These are phyloP conservation scores for Ambrosia hybrid DNA, from an alignment of 140 eudicot genomes.

Conservation along the genomic window DNA sequence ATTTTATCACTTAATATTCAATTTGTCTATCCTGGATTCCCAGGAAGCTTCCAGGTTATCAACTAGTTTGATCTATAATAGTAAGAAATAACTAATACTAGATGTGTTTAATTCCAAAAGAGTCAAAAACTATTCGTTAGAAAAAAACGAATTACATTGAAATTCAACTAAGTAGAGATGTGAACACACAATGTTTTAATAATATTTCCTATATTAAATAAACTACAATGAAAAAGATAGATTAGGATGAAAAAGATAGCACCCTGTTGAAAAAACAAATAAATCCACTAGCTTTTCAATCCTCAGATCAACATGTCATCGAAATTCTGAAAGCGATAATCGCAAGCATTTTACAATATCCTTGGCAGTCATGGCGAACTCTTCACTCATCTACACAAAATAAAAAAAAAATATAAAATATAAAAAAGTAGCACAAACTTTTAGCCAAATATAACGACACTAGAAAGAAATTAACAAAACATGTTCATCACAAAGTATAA, in stretches of 20 bases:
- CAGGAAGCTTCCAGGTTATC: too few relatives aligned
- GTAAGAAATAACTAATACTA: too few relatives aligned
- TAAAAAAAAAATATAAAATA: not conserved
- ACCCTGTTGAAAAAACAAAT: not conserved
- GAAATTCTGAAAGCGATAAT: conserved; percentile 3
- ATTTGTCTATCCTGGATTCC: too few relatives aligned
- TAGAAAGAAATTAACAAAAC: not conserved
- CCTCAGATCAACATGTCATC: not conserved
- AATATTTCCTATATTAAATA: too few relatives aligned
- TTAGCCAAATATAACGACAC: not conserved
- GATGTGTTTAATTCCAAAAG: too few relatives aligned
- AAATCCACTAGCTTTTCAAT: not conserved
- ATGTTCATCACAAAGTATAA: not conserved
- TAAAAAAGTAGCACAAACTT: not conserved
- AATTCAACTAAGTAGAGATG: too few relatives aligned
- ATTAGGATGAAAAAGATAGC: not conserved
- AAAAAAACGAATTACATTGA: too few relatives aligned
- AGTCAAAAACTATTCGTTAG: too few relatives aligned
- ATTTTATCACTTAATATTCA: too few relatives aligned
- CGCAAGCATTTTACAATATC: conserved; percentile 22
- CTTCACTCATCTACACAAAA: conserved; percentile 30
- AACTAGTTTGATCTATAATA: too few relatives aligned
- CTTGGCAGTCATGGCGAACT: conserved; percentile 21
- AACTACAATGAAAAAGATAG: too few relatives aligned
- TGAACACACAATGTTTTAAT: too few relatives aligned